Evolutionary conservation across 176 grass and related monocot genomes (phyloP), one percentile per base, ranked within the genome.

Genomic region (Carex kokanica): DNA sequence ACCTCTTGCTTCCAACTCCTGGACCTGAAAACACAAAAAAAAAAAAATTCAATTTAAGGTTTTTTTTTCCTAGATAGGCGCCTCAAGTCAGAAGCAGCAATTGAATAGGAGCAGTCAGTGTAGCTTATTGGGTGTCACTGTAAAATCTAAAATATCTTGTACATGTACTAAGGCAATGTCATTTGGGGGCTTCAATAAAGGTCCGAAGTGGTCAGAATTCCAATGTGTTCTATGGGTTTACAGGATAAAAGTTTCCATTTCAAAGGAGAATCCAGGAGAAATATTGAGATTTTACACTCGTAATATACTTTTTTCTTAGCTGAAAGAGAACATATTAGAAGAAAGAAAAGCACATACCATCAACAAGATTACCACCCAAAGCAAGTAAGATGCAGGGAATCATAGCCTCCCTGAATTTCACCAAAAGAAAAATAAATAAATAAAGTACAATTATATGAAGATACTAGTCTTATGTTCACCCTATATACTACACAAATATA

Each of bases 361-460:
- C 97, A 65, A 99, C 93, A 85, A 99, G 97, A 90, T 99, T 99
- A 51, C 97, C 97, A 11, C 97, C 97, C 78, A 99, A 94, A 56
- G 97, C 97, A 83, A 99, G 97, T 81, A 99, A 90, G 88, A 99
- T 99, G 75, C 97, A 99, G 52, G 97, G 97, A 85, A 99, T 96
- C 97, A 99, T 99, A 80, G 97, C 97, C 86, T 93, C 97, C 71
- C 97, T 99, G 79, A 23, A 65, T 29, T 66, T 64, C 13, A 55
- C 24, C 47, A 29, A 78, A 78, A 29, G 47, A 41, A 67, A 13
- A 56, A 62, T 14, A 29, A 52, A 55, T 23, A 75, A 80, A 70
- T 0, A 59, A 40, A 81, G 10, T 27, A 77, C 53, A 14, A 67
- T 80, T 58, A 49, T 58, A 60, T 17, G 49, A 59, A 52, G 17